A percentile compares a stretch with the other conserved stretches of the same genome.
phyloP scores from a whole-genome alignment of 129 eudicot genomes.

The Artemisia tridentata region DNA sequence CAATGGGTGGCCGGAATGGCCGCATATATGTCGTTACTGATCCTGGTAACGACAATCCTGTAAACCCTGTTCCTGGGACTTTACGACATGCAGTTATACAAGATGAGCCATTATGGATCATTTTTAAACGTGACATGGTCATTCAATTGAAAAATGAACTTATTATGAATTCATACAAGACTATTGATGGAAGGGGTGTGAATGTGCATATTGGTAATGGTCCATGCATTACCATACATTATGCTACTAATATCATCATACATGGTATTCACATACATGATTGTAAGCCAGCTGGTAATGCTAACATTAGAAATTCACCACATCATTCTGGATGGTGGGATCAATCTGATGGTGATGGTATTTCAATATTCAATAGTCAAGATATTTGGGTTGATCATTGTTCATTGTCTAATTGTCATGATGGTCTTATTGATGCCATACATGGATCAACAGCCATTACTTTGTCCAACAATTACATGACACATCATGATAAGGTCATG shows the following conservation, averaged over 20 bases:
- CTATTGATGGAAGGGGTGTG: conserved; percentile 90
- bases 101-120: conserved; percentile 82
- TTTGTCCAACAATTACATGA: conserved; percentile 80
- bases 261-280: conserved; percentile 86
- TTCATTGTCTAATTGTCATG: conserved; percentile 71
- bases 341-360: conserved; percentile 76
- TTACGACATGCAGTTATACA: conserved; percentile 78
- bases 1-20: conserved; percentile 68
- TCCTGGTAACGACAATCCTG: conserved; percentile 63
- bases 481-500: conserved; percentile 93
- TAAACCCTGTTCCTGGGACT: conserved; percentile 77
- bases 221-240: conserved; percentile 79
- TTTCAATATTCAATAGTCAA: conserved; percentile 49
- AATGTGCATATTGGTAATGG: conserved; percentile 89
- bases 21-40: conserved; percentile 72
- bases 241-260: conserved; percentile 68
- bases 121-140: conserved; percentile 78
- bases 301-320: conserved; percentile 59
- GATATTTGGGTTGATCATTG: conserved; percentile 87
- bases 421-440: conserved; percentile 82
- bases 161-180: conserved; percentile 72
- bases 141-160: conserved; percentile 64
- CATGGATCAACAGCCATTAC: conserved; percentile 86
- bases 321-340: conserved; percentile 81
- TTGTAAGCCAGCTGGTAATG: conserved; percentile 66